A percentile compares a stretch with the other conserved stretches of the same genome.
These are phyloP conservation scores for Tuber brumale DNA, from an alignment of 495 filamentous ascomycete genomes.

Conservation along the genomic window DNA sequence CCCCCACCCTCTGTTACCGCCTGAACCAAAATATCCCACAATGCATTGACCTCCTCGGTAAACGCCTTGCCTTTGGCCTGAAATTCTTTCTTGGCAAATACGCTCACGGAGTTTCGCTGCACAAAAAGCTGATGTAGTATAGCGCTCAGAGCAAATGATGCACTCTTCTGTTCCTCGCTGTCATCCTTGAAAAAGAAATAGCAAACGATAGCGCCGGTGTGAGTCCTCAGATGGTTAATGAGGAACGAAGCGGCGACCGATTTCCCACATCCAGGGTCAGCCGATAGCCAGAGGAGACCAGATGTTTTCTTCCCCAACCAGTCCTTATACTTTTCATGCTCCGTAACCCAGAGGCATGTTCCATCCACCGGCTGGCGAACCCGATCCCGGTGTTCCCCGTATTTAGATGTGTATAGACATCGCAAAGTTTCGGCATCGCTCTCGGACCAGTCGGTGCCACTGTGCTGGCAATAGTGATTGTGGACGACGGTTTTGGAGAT, in stretches of 20 bases:
- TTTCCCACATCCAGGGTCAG: slow-evolving; percentile 18
- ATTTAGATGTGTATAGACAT: too few species aligned
- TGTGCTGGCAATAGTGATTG: too few species aligned
- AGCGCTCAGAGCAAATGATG: slow-evolving; percentile 39
- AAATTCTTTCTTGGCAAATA: slow-evolving; percentile 30
- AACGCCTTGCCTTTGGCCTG: slow-evolving; percentile 37
- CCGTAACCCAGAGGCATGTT: slow-evolving; percentile 4
- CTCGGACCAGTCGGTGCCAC: too few species aligned
- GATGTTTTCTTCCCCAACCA: too few species aligned
- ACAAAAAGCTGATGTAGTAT: slow-evolving; percentile 45
- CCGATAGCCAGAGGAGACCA: too few species aligned
- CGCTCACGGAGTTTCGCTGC: slow-evolving; percentile 26
- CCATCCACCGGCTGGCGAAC: too few species aligned
- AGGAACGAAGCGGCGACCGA: slow-evolving; percentile 44
- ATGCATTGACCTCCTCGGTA: slow-evolving; percentile 29
- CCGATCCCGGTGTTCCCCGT: too few species aligned
- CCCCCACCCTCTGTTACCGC: too few species aligned
- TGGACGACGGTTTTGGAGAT: accelerated
- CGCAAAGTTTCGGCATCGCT: too few species aligned
- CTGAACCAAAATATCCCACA: too few species aligned
- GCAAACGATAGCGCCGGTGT: slow-evolving; percentile 38
- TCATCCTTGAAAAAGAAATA: slow-evolving; percentile 38
- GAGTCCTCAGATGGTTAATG: slow-evolving; percentile 40
- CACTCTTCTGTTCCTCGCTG: slow-evolving; percentile 25
- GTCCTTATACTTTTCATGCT: slow-evolving; percentile 26